phyloP scores from a whole-genome alignment of 345 rosid species.

The Citrus glauca region DNA sequence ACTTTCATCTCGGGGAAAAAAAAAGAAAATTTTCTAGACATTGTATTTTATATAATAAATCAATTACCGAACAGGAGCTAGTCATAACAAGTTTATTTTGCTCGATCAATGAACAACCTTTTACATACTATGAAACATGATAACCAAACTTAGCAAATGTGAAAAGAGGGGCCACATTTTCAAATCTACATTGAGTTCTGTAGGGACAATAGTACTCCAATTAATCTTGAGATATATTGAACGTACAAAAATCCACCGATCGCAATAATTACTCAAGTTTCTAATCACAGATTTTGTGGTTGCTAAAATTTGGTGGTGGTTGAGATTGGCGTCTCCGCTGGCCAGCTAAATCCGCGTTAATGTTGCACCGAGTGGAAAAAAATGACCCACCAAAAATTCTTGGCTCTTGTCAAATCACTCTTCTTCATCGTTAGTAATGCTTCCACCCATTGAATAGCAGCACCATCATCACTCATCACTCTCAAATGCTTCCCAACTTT shows the following conservation, averaged over 20 bases:
- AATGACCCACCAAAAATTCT: constrained; percentile 7
- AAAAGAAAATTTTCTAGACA: no score
- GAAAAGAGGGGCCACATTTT: no score
- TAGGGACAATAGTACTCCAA: no score
- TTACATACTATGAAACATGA: no score
- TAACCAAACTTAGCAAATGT: no score
- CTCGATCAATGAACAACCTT: no score
- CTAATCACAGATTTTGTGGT: constrained; percentile 18
- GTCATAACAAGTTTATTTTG: no score
- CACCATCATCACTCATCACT: constrained; percentile 15
- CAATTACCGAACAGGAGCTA: no score
- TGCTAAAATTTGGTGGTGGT: constrained; percentile 12
- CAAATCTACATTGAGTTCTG: no score
- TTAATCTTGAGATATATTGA: neutral
- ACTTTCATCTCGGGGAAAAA: no score
- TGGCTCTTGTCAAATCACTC: neutral
- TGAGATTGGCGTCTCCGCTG: constrained; percentile 4
- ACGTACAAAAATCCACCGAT: constrained; percentile 4
- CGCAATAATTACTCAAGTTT: constrained; percentile 3
- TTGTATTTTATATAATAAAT: no score
- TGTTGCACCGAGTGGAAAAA: constrained; percentile 15
- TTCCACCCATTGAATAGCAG: constrained; percentile 21
- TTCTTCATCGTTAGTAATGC: constrained; percentile 4
- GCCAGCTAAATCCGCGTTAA: neutral
- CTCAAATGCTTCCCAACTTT: constrained; percentile 13